Evolutionary conservation across 108 stramenopile genomes (phyloP).

Genomic region (Cyclotella sp.): DNA sequence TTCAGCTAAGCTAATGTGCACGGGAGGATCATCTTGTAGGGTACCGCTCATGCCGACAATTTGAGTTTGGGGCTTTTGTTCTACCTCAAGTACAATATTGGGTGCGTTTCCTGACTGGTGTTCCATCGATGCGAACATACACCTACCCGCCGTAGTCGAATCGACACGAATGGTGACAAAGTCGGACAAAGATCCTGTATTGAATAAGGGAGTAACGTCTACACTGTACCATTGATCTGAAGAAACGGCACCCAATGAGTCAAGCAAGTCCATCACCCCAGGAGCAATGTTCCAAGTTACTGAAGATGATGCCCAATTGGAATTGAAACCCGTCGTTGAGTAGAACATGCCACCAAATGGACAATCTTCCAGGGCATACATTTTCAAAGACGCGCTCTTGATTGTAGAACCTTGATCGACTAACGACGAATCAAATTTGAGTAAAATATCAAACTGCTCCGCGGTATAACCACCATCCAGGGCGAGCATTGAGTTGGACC

Average conservation of each 20-base stretch:
- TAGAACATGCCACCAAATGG: constrained; percentile 14
- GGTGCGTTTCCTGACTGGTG: neutral
- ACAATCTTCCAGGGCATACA: constrained; percentile 18
- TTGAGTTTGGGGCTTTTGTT: neutral
- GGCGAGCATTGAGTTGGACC: constrained; percentile 14
- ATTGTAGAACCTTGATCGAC: constrained; percentile 10
- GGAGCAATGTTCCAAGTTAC: constrained; percentile 30
- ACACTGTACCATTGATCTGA: constrained; percentile 15
- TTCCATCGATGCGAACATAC: constrained; percentile 24
- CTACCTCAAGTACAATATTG: constrained; percentile 6
- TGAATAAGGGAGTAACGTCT: constrained; percentile 13
- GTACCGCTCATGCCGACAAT: constrained; percentile 17
- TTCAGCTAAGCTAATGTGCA: neutral
- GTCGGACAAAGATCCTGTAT: neutral
- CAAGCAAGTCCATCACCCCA: neutral
- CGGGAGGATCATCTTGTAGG: constrained; percentile 3
- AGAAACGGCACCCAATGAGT: neutral
- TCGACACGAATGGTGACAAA: constrained; percentile 16
- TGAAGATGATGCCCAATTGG: constrained; percentile 1
- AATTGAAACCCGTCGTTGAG: constrained; percentile 13
- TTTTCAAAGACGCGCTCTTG: constrained; percentile 13
- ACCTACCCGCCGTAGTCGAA: constrained; percentile 7
- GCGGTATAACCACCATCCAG: constrained; percentile 8
- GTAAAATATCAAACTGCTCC: constrained; percentile 24
- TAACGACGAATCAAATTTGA: constrained; percentile 22